Evolutionary conservation across 768 basidiomycete species (phyloP).

Genomic region (Psilocybe subaeruginosa): DNA sequence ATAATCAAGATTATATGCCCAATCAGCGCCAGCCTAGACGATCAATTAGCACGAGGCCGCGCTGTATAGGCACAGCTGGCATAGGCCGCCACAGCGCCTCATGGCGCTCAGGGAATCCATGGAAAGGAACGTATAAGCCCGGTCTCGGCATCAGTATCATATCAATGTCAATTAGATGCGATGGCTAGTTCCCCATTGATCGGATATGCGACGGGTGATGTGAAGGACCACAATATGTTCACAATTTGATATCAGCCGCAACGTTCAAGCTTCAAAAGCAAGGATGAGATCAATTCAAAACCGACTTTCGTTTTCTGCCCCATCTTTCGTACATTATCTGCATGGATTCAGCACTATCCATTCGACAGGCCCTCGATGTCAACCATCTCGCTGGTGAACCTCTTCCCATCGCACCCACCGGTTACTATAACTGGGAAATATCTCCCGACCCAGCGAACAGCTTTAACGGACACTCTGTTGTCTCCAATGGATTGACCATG

Average conservation of each 20-base stretch:
- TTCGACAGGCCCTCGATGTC: slow-evolving; percentile 7
- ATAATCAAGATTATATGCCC: no score
- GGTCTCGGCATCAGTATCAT: neutral
- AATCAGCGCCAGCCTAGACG: neutral
- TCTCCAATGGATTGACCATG: slow-evolving; percentile 7
- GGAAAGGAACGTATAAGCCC: neutral
- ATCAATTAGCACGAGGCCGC: neutral
- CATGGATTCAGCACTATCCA: neutral
- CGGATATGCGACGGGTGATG: neutral
- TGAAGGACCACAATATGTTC: neutral
- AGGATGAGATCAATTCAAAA: neutral
- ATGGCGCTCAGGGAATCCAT: neutral
- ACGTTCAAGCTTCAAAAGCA: neutral
- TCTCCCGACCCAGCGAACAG: slow-evolving; percentile 14
- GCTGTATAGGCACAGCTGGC: no score
- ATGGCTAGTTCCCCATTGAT: slow-evolving; percentile 1
- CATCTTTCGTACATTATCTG: neutral
- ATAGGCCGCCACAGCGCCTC: no score
- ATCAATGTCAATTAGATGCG: neutral
- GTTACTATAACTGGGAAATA: slow-evolving; percentile 22
- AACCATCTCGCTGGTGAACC: slow-evolving; percentile 11
- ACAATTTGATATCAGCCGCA: neutral
- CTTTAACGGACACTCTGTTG: slow-evolving; percentile 14
- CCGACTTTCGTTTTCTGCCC: neutral
- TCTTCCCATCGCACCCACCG: slow-evolving; percentile 17